Evolutionary conservation across 2,329 filamentous ascomycete genomes (phyloP), one percentile per base, ranked within the genome.

Genomic region (Thermothelomyces thermophilus): DNA sequence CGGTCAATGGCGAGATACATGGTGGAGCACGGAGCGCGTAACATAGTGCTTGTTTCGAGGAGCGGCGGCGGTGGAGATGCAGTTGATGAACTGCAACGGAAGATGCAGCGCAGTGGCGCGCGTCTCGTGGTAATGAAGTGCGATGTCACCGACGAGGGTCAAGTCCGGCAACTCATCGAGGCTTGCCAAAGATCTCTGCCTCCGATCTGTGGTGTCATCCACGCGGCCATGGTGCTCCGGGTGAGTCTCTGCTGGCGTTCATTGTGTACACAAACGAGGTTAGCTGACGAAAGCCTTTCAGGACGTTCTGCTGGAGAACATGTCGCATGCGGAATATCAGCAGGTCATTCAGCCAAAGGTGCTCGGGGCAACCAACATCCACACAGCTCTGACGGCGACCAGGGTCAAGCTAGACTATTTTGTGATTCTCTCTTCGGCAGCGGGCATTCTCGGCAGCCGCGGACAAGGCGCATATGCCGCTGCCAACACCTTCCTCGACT

Each of bases 401-500:
- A 14, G 28, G 16, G 30, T 53, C 17, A 28, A 46, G 17, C 52
- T 60, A 6, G 56, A 59, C 48, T 62, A 60, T 46, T 62, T 62
- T 41, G 52, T 62, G 13, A 49, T 54, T 3, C 42, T 62, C n/a
- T 60, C 58, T 1, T 75, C 74, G 2, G 69, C 72, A 0, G 70
- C 74, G 2, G 70, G 74, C 17, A 66, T 61, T 28, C 42, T 61
- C 3, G 60, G 60, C 31, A 59, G 52, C 35, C 58, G 59, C 10
- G 60, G 60, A 0, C 60, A 62, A 37, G 28, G 65, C 62, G 26
- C 60, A 7, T 62, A 62, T 40, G 58, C 59, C 1, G 56, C 60
- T 5, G 71, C 65, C 24, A 73, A 73, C 56, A 63, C 63, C 16
- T 74, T 68, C 60, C 59, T 71, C 41, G 65, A 72, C 44, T 60